phyloP scores from a whole-genome alignment of 1,284 basidiomycete genomes.

The Rhodotorula sp. region DNA sequence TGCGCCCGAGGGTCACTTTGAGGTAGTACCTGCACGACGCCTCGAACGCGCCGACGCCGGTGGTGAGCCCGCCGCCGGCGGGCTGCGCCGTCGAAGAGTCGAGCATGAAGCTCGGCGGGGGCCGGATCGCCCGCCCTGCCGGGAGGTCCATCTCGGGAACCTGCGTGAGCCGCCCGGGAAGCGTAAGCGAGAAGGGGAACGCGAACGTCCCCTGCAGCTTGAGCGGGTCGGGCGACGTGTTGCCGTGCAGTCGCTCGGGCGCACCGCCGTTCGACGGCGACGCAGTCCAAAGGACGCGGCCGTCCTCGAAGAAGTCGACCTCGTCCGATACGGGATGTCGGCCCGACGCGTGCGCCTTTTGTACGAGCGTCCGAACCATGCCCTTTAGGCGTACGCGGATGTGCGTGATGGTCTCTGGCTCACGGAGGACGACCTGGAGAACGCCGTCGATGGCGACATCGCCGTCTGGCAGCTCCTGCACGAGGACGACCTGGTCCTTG shows the following conservation, averaged over 20 bases:
- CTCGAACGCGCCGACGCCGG: slow-evolving; percentile 18
- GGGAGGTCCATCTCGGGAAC: slow-evolving; percentile 4
- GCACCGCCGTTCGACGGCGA: background rate
- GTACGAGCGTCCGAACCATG: slow-evolving; percentile 35
- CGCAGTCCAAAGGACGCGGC: slow-evolving; percentile 22
- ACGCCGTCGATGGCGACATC: background rate
- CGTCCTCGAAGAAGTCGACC: slow-evolving; percentile 15
- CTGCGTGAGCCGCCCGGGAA: slow-evolving; percentile 25
- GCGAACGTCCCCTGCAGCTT: slow-evolving; percentile 34
- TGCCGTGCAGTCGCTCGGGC: slow-evolving; percentile 7
- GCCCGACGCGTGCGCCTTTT: slow-evolving; percentile 34
- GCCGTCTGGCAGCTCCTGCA: slow-evolving; percentile 24
- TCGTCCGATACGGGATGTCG: slow-evolving; percentile 36
- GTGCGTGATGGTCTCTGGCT: slow-evolving; percentile 31
- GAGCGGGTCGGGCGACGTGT: slow-evolving; percentile 23
- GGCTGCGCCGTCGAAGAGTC: background rate
- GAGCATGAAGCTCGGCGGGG: slow-evolving; percentile 35
- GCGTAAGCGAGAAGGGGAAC: slow-evolving; percentile 35
- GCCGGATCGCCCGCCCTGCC: slow-evolving; percentile 4
- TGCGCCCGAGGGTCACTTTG: slow-evolving; percentile 39
- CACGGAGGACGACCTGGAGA: slow-evolving; percentile 10
- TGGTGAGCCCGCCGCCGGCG: background rate
- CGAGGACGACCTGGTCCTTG: slow-evolving; percentile 28
- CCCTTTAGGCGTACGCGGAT: slow-evolving; percentile 37
- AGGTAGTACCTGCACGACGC: slow-evolving; percentile 37